Evolutionary conservation across 2,329 filamentous ascomycete genomes (phyloP).

Genomic region (Didymella sp.): DNA sequence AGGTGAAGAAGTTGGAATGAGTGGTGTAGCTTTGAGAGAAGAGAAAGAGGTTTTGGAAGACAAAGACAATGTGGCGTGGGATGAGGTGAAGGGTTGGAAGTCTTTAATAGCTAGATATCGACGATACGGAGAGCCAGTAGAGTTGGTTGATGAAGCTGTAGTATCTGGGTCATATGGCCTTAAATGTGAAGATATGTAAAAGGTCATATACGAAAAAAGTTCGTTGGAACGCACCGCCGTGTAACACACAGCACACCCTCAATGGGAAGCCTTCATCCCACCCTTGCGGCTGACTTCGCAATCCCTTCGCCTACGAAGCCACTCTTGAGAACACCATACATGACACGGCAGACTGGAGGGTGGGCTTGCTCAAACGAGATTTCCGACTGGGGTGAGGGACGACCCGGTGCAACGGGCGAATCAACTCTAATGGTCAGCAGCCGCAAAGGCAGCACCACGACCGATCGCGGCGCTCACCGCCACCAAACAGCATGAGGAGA

Average conservation of each 20-base stretch:
- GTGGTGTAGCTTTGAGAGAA: not conserved
- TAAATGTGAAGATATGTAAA: conserved; percentile 11
- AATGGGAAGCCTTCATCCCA: not conserved
- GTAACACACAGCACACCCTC: conserved; percentile 14
- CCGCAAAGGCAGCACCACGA: conserved; percentile 3
- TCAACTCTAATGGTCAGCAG: conserved; percentile 11
- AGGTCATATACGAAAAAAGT: conserved; percentile 7
- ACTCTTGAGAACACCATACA: conserved; percentile 5
- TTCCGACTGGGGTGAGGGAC: conserved; percentile 8
- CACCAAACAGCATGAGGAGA: conserved; percentile 9
- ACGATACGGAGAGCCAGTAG: not conserved
- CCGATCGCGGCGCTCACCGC: conserved; percentile 13
- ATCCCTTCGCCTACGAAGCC: conserved; percentile 17
- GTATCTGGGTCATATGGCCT: not conserved
- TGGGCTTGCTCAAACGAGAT: conserved; percentile 14
- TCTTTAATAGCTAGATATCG: not conserved
- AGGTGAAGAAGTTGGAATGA: not conserved
- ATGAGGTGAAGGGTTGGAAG: not conserved
- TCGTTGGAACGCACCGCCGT: conserved; percentile 17
- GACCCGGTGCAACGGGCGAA: conserved; percentile 12
- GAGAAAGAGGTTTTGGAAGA: not conserved
- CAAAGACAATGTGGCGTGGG: not conserved
- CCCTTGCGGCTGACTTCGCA: conserved; percentile 19
- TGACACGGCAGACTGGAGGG: conserved; percentile 3
- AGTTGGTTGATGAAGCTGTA: not conserved